Evolutionary conservation across 129 eudicot species (phyloP), one percentile per base, ranked within the genome.

Genomic region (Gnaphalium uliginosum): DNA sequence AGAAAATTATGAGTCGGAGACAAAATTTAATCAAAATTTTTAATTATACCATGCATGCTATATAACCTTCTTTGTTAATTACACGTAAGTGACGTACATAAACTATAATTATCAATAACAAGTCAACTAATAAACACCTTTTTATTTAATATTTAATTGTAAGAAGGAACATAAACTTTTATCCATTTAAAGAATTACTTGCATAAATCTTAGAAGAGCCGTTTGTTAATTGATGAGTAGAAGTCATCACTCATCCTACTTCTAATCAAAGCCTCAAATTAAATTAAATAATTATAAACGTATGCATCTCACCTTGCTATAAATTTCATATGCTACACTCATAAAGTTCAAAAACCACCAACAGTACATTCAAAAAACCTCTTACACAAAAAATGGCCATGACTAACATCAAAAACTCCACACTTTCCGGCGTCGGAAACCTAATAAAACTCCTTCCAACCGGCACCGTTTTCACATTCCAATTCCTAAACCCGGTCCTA

Each of bases 401-500:
- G 74, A 66, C 75, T 32, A 78, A 72, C 78, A 11, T 86, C 15
- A 75, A 77, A 37, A 69, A 72, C 58, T 76, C 83, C 43, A 81
- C 93, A 58, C 75, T 87, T 1, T 56, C 85, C 13, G 84, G 89
- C 46, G 2, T 89, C 43, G 96, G 93, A 46, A 92, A 83, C 85
- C 91, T 92, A 39, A 82, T 92, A 64, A 92, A 82, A 32, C 96
- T 87, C 73, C 97, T 92, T 33, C 97, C 97, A 0, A 92, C 96
- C 9, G 97, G 96, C 29, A 89, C 97, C 19, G 93, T 89, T 35
- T 92, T 89, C 89, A 13, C 71, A 4, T 92, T 79, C 88, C 93
- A 92, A 7, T 89, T 87, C 81, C 86, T 89, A 63, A 82, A 70
- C 85, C 87, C 95, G 0, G 76, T 89, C 50, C 57, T 89, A 27